Base-by-base conservation (phyloP, 108 stramenopile species). In the Ochromonas danica region DNA sequence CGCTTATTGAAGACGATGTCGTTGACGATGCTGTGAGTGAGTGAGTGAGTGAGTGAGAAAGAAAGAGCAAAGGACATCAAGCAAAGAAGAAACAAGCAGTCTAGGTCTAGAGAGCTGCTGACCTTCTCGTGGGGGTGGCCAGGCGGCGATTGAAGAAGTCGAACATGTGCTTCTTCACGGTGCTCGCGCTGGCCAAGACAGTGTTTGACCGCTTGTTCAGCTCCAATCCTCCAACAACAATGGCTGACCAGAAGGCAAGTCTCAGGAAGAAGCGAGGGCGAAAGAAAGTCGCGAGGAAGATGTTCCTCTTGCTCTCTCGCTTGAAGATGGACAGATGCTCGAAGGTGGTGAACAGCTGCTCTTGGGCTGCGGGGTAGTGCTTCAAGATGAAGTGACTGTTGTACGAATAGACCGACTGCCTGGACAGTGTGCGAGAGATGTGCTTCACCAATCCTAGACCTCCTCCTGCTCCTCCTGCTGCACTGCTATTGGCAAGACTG, bases 1-100 rank as follows among this genome's bases (percentile, higher is more conserved):
- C 78, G 60, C 61, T 78, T 40, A 6, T 78, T 78, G 45, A 78
- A 62, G 1, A 78, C 60, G 61, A 78, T 30, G 31, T 78, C 78
- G 30, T 78, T 62, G 33, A 78, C 1, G 28, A 78, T 78, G 1
- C 63, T 67, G 22, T 51, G 22, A 51, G 6, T 51, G 22, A 51
- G 22, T 14, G 45, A 14, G 22, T 14, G 45, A 51, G 6, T 51
- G 45, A 14, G 22, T 14, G 22, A 51, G 22, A 51, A 14, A 51
- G 14, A 6, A 51, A 51, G 22, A 14, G 22, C 22, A 51, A 51
- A 14, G 14, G 22, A 14, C 22, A 51, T 51, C 22, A 22, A 51
- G 14, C 6, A 51, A 14, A 14, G 6, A 14, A 51, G 45, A 51
- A 14, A 14, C 45, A 51, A 22, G 6, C 45, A n/a, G 14, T 51